phyloP scores from a whole-genome alignment of 2,329 filamentous ascomycete species.

The Trichophyton verrucosum region DNA sequence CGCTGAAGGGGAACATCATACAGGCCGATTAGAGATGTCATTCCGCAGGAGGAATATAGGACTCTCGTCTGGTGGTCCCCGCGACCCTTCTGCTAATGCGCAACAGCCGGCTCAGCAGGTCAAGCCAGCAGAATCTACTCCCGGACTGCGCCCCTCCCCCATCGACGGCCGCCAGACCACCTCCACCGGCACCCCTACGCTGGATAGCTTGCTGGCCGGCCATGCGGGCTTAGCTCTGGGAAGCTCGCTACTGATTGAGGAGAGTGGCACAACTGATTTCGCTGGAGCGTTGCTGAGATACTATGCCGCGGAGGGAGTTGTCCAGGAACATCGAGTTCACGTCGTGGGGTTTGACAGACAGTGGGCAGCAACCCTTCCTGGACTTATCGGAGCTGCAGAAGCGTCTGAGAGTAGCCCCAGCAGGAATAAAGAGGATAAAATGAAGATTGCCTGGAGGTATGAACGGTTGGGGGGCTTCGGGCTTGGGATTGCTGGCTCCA shows the following conservation, averaged over 20 bases:
- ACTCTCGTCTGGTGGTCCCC: slow-evolving; percentile 32
- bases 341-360: slow-evolving; percentile 65
- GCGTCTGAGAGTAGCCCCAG: slow-evolving; percentile 32
- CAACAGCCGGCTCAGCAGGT: slow-evolving; percentile 11
- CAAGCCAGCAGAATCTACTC: slow-evolving; percentile 19
- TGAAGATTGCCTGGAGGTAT: slow-evolving; percentile 99
- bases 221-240: slow-evolving; percentile 77
- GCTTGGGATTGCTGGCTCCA: slow-evolving; percentile 39
- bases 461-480: slow-evolving; percentile 66
- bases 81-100: slow-evolving; percentile 11
- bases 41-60: slow-evolving; percentile 57
- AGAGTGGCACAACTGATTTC: slow-evolving; percentile 90
- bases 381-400: slow-evolving; percentile 45
- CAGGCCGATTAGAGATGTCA: slow-evolving; percentile 39
- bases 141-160: slow-evolving; percentile 68
- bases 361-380: slow-evolving; percentile 78
- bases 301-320: slow-evolving; percentile 83
- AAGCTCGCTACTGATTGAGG: slow-evolving; percentile 66
- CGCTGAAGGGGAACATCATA: not conserved
- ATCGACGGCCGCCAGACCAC: slow-evolving; percentile 77
- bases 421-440: slow-evolving; percentile 52
- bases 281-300: slow-evolving; percentile 71
- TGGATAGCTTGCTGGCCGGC: slow-evolving; percentile 74
- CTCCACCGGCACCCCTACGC: slow-evolving; percentile 76
- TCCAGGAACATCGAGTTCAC: slow-evolving; percentile 82